phyloP scores from a whole-genome alignment of 2,329 filamentous ascomycete genomes.

The Alternaria sp. region DNA sequence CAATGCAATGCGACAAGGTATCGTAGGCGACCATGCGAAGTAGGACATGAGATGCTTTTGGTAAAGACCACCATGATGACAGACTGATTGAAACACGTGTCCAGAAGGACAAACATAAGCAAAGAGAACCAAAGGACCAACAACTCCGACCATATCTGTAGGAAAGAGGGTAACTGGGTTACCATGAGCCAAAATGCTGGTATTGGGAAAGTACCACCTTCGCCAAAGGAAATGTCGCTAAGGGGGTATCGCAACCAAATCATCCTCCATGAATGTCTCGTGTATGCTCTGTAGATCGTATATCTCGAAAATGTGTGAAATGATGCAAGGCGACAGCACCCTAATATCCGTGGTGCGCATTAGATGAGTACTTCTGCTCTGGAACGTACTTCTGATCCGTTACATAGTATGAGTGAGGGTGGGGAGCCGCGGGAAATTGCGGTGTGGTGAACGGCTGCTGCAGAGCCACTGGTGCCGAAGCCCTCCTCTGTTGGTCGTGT shows the following conservation, averaged over 20 bases:
- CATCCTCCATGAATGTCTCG: slow-evolving; percentile 24
- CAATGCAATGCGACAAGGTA: slow-evolving; percentile 12
- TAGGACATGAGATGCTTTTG: slow-evolving; percentile 7
- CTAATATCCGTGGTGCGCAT: slow-evolving; percentile 21
- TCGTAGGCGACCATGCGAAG: neutral
- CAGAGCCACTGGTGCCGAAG: slow-evolving; percentile 43
- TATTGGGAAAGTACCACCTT: slow-evolving; percentile 14
- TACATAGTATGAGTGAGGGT: slow-evolving; percentile 42
- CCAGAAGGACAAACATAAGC: neutral
- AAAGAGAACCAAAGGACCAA: slow-evolving; percentile 4
- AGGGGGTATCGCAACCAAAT: slow-evolving; percentile 32
- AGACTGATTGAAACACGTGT: neutral
- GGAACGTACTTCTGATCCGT: slow-evolving; percentile 40
- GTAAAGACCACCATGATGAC: slow-evolving; percentile 2
- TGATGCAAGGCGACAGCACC: slow-evolving; percentile 1
- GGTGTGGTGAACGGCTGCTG: slow-evolving; percentile 38
- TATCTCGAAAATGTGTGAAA: slow-evolving; percentile 8
- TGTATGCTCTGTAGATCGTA: slow-evolving; percentile 18
- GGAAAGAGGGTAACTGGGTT: neutral
- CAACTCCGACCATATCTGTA: slow-evolving; percentile 3
- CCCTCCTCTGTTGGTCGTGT: slow-evolving; percentile 39
- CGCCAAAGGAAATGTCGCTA: slow-evolving; percentile 20
- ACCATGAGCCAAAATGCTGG: slow-evolving; percentile 10
- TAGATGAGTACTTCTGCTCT: slow-evolving; percentile 21
- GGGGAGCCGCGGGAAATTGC: slow-evolving; percentile 33